Conservation (phyloP, 352 stramenopile genomes). For the Phytophthora cryptogea region DNA sequence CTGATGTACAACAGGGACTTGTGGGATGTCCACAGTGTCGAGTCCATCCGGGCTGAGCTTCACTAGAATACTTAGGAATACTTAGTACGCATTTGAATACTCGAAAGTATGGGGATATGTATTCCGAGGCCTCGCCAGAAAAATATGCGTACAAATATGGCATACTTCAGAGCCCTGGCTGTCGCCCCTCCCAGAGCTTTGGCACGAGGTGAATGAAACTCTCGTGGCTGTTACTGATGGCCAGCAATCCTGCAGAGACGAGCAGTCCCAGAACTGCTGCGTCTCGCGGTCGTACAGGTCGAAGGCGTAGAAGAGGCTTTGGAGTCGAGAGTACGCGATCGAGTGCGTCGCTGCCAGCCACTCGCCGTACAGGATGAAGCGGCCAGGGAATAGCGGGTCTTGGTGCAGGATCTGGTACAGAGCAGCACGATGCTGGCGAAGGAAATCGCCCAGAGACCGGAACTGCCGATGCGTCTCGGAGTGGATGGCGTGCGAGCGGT, state of each 20-base stretch:
- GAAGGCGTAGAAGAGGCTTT: slow-evolving; percentile 79
- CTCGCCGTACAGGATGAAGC: slow-evolving; percentile 83
- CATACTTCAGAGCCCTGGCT: too few relatives aligned
- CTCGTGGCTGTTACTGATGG: slow-evolving; percentile 13
- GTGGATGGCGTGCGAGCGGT: slow-evolving; percentile 74
- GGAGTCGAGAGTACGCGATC: slow-evolving; percentile 71
- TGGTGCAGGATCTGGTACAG: slow-evolving; percentile 52
- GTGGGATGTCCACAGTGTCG: too few relatives aligned
- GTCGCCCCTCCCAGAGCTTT: slow-evolving; percentile 40
- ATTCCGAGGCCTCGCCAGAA: too few relatives aligned
- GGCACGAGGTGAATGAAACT: slow-evolving; percentile 48
- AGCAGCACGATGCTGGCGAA: slow-evolving; percentile 42
- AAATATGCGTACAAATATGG: too few relatives aligned
- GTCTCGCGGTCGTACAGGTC: slow-evolving; percentile 74
- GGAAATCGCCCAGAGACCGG: slow-evolving; percentile 59
- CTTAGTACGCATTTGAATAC: too few relatives aligned
- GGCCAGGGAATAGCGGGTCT: slow-evolving; percentile 58
- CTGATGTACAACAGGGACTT: too few relatives aligned
- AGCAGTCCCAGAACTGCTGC: slow-evolving; percentile 49
- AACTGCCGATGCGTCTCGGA: slow-evolving; percentile 72
- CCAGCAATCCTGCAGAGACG: slow-evolving; percentile 38
- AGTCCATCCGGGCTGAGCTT: too few relatives aligned
- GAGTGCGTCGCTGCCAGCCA: slow-evolving; percentile 84
- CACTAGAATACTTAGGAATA: too few relatives aligned
- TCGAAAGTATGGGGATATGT: too few relatives aligned